Conservation (phyloP, 306 rosid genomes). For the Mimosa bimucronata region DNA sequence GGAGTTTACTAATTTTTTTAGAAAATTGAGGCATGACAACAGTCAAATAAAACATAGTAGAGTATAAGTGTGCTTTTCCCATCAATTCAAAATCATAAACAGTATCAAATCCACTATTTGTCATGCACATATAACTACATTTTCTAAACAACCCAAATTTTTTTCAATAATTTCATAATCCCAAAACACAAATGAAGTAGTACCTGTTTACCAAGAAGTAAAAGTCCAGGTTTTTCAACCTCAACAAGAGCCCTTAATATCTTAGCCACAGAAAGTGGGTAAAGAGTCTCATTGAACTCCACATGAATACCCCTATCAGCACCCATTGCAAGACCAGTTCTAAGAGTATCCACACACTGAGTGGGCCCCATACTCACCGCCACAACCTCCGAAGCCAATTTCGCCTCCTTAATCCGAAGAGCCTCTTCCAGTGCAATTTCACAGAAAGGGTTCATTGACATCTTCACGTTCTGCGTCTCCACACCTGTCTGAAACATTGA, state of each 20-base stretch:
- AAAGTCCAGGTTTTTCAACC: slow-evolving; percentile 80
- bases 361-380: slow-evolving; percentile 83
- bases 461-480: slow-evolving; percentile 94
- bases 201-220: slow-evolving; percentile 92
- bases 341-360: slow-evolving; percentile 75
- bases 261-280: slow-evolving; percentile 82
- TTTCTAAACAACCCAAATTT: background rate
- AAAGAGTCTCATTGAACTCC: slow-evolving; percentile 50
- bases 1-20: background rate
- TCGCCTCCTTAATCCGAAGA: slow-evolving; percentile 75
- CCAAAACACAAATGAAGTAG: background rate
- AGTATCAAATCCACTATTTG: background rate
- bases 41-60: background rate
- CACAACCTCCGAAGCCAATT: slow-evolving; percentile 86
- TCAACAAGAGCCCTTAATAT: slow-evolving; percentile 73
- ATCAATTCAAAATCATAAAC: background rate
- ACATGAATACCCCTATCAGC: slow-evolving; percentile 94
- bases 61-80: background rate
- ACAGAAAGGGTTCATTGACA: slow-evolving; percentile 98
- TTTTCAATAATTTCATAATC: slow-evolving; percentile 2
- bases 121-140: background rate
- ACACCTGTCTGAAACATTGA: slow-evolving; percentile 65
- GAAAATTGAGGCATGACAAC: background rate
- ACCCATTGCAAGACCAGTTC: slow-evolving; percentile 92
- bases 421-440: slow-evolving; percentile 97